Evolutionary conservation across 208 protist species (phyloP), one percentile per base, ranked within the genome.

Genomic region (Phytomonas sp.): DNA sequence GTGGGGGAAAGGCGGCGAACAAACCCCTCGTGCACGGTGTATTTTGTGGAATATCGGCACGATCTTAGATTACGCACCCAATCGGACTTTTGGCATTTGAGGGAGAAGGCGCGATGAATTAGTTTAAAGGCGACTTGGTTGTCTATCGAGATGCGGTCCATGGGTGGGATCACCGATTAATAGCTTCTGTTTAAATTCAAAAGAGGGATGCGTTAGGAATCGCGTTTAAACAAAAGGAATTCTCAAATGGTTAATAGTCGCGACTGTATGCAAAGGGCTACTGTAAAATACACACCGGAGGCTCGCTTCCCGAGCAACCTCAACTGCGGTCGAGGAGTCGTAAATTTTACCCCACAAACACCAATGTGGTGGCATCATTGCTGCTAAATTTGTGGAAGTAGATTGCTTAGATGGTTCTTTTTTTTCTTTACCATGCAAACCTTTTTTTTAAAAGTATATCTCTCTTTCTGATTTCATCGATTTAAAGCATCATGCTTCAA

Each of bases 51-150:
- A n/a, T n/a, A n/a, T n/a, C n/a, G n/a, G n/a, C n/a, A n/a, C n/a
- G n/a, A n/a, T n/a, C n/a, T n/a, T n/a, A n/a, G n/a, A n/a, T n/a
- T n/a, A n/a, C n/a, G n/a, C n/a, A n/a, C n/a, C n/a, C n/a, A n/a
- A n/a, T n/a, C n/a, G n/a, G n/a, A n/a, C n/a, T n/a, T n/a, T n/a
- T n/a, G n/a, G n/a, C n/a, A n/a, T n/a, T n/a, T n/a, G n/a, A n/a
- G 0, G 91, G 91, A 29, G 79, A 83, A 19, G 88, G 91, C 8
- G 73, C 73, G 26, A 76, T 88, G 73, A 94, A 92, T 60, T 88
- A 95, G 67, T 95, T 79, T 62, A 88, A 95, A 32, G 91, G 94
- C 29, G 77, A 90, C 37, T 79, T 90, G 10, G 62, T 59, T 19
- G 70, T 83, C 23, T 94, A 94, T 72, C 14, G 81, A 29, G 66